These are phyloP conservation scores for Plectosphaerella sp. DNA, from an alignment of 2,329 filamentous ascomycete species.

Conservation along the genomic window DNA sequence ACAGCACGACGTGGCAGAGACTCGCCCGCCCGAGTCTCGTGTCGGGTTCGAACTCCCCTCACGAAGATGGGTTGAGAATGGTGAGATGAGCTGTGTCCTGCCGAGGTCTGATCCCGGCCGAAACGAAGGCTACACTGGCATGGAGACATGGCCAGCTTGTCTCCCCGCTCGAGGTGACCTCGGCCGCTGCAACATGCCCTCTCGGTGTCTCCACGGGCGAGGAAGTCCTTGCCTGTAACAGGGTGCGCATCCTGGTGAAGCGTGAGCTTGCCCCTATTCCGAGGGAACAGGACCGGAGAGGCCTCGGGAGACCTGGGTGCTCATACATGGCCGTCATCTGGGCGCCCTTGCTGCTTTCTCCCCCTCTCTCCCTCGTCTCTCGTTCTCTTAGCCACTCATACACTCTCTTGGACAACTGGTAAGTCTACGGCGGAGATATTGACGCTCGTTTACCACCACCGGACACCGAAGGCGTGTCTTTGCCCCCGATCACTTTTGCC, in stretches of 20 bases:
- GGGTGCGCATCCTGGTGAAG: neutral
- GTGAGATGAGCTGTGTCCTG: too few species aligned
- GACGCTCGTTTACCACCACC: neutral
- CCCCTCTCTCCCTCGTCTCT: neutral
- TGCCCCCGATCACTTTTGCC: neutral
- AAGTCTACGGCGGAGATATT: neutral
- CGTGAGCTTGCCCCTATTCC: too few species aligned
- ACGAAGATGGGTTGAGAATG: too few species aligned
- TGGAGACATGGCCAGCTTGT: slow-evolving; percentile 10
- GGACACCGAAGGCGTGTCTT: neutral
- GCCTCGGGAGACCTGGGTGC: too few species aligned
- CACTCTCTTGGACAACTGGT: neutral
- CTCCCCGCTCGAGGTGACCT: neutral
- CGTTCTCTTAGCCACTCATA: neutral
- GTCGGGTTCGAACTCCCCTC: too few species aligned
- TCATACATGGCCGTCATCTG: too few species aligned
- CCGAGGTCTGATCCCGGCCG: too few species aligned
- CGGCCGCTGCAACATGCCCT: neutral
- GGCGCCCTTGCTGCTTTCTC: neutral
- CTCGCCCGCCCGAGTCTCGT: too few species aligned
- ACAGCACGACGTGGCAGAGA: too few species aligned
- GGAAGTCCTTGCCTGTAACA: neutral
- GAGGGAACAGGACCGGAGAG: too few species aligned
- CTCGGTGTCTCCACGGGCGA: neutral
- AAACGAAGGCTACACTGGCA: too few species aligned